Evolutionary conservation across 257 asterid species (phyloP).

Genomic region (Gardenia jasminoides): DNA sequence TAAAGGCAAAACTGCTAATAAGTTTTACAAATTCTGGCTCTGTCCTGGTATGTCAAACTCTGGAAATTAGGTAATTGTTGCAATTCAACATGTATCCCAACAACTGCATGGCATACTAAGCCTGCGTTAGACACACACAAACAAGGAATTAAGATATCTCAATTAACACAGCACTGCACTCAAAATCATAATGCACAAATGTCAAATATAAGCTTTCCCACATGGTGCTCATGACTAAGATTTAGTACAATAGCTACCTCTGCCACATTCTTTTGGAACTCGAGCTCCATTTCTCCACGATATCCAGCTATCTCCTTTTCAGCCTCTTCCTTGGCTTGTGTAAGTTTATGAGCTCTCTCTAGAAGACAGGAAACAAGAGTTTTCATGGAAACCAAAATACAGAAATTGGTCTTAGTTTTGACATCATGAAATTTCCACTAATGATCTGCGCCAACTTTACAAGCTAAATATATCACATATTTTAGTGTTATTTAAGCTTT

Average conservation of each 20-base stretch:
- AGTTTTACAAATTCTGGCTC: not conserved
- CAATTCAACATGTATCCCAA: not conserved
- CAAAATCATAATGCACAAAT: not conserved
- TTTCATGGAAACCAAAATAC: not conserved
- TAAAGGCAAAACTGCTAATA: not conserved
- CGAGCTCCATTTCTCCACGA: conserved; percentile 18
- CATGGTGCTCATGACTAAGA: not conserved
- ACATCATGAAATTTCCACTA: not conserved
- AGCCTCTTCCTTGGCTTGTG: conserved; percentile 22
- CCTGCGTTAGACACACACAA: not conserved
- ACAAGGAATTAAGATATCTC: not conserved
- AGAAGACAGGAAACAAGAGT: not conserved
- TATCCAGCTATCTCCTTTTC: conserved; percentile 18
- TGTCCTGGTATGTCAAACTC: not conserved
- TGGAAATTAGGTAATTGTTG: not conserved
- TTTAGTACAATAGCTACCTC: conserved; percentile 6
- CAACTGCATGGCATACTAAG: not conserved
- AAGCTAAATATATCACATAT: not conserved
- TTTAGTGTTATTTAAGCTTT: not conserved
- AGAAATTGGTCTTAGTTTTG: not conserved
- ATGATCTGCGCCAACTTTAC: not conserved
- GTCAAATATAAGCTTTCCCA: not conserved
- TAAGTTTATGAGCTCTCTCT: conserved; percentile 17
- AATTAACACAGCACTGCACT: not conserved
- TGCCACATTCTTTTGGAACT: conserved; percentile 12